Conservation (phyloP, 106 monocot genomes). For the Dioscorea alata region DNA sequence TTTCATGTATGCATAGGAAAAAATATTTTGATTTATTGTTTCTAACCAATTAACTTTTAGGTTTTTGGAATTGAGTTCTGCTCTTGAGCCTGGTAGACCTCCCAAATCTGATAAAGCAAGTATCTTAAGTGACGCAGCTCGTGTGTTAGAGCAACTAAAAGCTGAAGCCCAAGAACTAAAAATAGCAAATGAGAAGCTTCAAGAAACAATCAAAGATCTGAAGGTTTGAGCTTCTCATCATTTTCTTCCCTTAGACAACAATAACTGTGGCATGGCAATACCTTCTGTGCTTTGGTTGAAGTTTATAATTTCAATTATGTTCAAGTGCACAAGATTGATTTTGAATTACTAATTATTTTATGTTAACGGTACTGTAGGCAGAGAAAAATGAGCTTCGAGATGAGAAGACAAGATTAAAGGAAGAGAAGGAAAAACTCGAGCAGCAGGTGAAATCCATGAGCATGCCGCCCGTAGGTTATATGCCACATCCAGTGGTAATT, state of each 20-base stretch:
- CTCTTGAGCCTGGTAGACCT: conserved; percentile 56
- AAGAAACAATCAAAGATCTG: conserved; percentile 73
- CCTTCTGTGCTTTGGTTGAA: background rate
- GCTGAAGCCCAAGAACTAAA: conserved; percentile 57
- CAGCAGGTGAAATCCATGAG: conserved; percentile 63
- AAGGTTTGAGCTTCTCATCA: conserved; percentile 26
- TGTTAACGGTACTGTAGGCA: conserved; percentile 14
- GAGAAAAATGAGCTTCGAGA: conserved; percentile 84
- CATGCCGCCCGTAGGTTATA: conserved; percentile 32
- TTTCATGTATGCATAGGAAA: background rate
- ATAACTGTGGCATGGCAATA: too few species aligned
- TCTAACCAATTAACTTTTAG: conserved; percentile 6
- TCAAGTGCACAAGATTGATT: too few species aligned
- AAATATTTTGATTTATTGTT: background rate
- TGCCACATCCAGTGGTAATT: conserved; percentile 42
- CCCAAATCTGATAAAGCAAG: conserved; percentile 59
- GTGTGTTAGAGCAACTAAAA: conserved; percentile 54
- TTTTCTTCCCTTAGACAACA: background rate
- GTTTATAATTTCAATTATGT: background rate
- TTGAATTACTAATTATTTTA: too few species aligned
- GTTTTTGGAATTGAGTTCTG: conserved; percentile 59
- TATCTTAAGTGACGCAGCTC: conserved; percentile 63
- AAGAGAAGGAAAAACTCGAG: conserved; percentile 72
- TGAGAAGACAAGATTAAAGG: conserved; percentile 66
- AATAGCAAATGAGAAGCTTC: conserved; percentile 69